A percentile compares a stretch with the other conserved stretches of the same genome.
Evolutionary conservation across 2,329 filamentous ascomycete genomes (phyloP).

Genomic region (Nemania sp.): DNA sequence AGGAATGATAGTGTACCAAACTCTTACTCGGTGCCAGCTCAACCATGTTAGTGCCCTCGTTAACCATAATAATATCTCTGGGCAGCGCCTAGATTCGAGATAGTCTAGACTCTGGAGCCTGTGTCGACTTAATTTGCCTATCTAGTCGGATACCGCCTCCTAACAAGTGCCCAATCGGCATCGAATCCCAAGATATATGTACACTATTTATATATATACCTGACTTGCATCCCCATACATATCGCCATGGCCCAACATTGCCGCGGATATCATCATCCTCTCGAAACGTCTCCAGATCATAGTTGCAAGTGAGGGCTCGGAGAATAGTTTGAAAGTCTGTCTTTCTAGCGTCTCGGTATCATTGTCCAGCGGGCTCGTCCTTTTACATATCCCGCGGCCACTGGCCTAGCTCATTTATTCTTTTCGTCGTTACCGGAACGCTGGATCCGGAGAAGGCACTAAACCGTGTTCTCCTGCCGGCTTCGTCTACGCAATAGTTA

Average conservation of each 20-base stretch:
- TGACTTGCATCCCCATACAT: slow-evolving; percentile 4
- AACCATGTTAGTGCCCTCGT: not conserved
- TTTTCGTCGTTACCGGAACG: not conserved
- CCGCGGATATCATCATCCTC: too few species aligned
- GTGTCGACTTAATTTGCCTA: slow-evolving; percentile 3
- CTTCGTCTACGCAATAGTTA: not conserved
- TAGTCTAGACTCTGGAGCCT: not conserved
- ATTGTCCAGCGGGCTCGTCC: not conserved
- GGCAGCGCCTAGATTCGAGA: not conserved
- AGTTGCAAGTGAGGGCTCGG: slow-evolving; percentile 1
- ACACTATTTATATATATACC: too few species aligned
- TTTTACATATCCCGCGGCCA: not conserved
- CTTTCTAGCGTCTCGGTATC: not conserved
- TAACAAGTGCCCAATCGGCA: slow-evolving; percentile 13
- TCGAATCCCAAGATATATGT: slow-evolving; percentile 1
- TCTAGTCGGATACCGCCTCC: not conserved
- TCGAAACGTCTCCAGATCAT: not conserved
- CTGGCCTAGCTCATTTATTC: not conserved
- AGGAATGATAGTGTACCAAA: too few species aligned
- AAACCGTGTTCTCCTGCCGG: not conserved
- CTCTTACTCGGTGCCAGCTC: not conserved
- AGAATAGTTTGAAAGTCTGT: not conserved
- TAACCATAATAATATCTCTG: not conserved
- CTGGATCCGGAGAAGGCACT: not conserved
- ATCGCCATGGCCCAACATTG: not conserved